Conservation (phyloP, 2,329 filamentous ascomycete species). For the Penicillium sp. region DNA sequence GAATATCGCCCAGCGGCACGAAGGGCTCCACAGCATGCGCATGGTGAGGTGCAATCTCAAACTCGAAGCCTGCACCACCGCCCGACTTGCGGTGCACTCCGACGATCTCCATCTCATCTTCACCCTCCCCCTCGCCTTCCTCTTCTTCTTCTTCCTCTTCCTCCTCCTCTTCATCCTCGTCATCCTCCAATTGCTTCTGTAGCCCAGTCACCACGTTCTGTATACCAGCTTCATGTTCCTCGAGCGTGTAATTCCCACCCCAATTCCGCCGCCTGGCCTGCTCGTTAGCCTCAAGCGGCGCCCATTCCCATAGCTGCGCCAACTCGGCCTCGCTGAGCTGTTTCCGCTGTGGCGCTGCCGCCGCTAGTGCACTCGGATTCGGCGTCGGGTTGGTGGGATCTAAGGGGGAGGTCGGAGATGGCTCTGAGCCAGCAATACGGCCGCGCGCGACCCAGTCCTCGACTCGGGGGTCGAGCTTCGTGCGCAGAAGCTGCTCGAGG, state of each 20-base stretch:
- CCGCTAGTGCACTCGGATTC: constrained; percentile 19
- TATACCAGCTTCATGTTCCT: constrained; percentile 64
- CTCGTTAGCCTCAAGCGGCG: constrained; percentile 48
- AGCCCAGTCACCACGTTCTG: constrained; percentile 72
- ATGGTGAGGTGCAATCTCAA: constrained; percentile 34
- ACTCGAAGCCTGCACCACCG: constrained; percentile 31
- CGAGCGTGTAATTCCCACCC: constrained; percentile 67
- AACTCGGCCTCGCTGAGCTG: constrained; percentile 50
- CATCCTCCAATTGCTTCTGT: constrained; percentile 56
- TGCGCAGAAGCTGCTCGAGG: constrained; percentile 69
- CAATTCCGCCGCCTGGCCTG: constrained; percentile 50
- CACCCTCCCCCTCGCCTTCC: constrained; percentile 46
- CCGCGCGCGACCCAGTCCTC: constrained; percentile 70
- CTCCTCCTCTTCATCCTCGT: constrained; percentile 48
- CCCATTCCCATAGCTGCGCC: constrained; percentile 60
- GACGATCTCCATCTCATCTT: constrained; percentile 44
- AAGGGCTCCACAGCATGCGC: constrained; percentile 25
- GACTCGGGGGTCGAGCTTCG: constrained; percentile 76
- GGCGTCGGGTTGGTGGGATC: constrained; percentile 8
- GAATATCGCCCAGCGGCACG: constrained; percentile 47
- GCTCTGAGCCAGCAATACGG: constrained; percentile 42
- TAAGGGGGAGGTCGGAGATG: neutral
- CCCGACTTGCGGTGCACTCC: constrained; percentile 36
- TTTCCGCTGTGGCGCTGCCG: constrained; percentile 7
- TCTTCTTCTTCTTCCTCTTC: constrained; percentile 51